These are phyloP conservation scores for Ustilago sp. DNA, from an alignment of 1,284 basidiomycete genomes.

Conservation along the genomic window DNA sequence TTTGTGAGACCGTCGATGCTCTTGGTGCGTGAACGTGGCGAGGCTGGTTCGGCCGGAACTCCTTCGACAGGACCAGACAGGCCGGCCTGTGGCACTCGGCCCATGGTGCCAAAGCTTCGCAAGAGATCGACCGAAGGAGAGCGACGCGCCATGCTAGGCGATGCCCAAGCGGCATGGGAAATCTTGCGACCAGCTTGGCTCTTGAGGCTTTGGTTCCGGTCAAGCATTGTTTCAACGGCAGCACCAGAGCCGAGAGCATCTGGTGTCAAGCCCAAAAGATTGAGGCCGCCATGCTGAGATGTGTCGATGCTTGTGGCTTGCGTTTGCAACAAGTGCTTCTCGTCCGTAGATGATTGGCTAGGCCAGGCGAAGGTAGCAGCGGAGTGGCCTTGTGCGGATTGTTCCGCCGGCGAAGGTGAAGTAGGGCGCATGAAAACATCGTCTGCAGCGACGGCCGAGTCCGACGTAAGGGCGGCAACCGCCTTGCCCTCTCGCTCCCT, in stretches of 20 bases:
- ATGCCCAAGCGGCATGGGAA: background rate
- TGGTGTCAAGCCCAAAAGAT: conserved; percentile 18
- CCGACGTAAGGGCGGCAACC: background rate
- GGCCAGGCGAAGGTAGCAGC: background rate
- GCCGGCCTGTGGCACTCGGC: background rate
- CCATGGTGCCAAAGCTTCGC: conserved; percentile 17
- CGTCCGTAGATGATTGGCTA: background rate
- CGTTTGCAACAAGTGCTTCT: conserved; percentile 1
- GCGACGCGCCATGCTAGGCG: conserved; percentile 18
- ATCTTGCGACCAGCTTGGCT: background rate
- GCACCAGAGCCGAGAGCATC: conserved; percentile 13
- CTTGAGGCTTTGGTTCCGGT: background rate
- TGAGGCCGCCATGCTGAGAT: conserved; percentile 9
- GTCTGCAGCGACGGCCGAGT: background rate
- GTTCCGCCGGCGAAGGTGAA: background rate
- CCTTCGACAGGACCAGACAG: background rate
- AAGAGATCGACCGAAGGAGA: conserved; percentile 31
- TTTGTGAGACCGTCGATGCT: conserved; percentile 32
- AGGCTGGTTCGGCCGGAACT: background rate
- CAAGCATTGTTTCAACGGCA: background rate
- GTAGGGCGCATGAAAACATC: background rate
- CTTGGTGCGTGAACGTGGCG: conserved; percentile 30
- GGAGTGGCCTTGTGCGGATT: background rate
- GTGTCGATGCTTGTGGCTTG: conserved; percentile 12
- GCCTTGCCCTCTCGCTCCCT: conserved; percentile 24